Conservation (phyloP, 345 rosid species). For the Gossypium australe region DNA sequence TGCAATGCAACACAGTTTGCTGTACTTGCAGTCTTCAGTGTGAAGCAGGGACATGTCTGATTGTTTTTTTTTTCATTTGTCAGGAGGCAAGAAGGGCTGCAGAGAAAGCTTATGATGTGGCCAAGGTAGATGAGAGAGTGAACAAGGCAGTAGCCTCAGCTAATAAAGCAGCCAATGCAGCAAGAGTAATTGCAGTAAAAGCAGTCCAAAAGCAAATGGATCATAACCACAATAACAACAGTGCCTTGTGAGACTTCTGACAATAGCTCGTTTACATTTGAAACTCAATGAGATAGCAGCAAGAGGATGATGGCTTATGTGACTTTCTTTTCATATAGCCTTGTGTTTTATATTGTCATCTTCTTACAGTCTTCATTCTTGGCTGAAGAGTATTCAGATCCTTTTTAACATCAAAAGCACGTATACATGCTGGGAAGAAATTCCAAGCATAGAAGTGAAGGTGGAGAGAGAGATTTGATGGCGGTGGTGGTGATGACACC, state of each 20-base stretch:
- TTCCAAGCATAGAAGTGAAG: background rate
- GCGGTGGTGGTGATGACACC: background rate
- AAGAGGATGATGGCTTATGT: constrained; percentile 10
- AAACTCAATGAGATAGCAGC: background rate
- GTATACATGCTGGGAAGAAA: background rate
- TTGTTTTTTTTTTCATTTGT: constrained; percentile 6
- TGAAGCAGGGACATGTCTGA: background rate
- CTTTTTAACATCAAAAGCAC: background rate
- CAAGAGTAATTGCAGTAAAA: constrained; percentile 75
- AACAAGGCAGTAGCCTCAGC: constrained; percentile 80
- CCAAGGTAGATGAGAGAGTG: constrained; percentile 89
- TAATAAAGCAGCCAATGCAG: constrained; percentile 82
- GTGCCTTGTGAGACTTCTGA: constrained; percentile 29
- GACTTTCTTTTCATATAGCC: constrained; percentile 14
- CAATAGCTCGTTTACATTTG: background rate
- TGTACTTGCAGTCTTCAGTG: background rate
- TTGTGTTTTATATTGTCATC: constrained; percentile 6
- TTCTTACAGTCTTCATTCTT: constrained; percentile 14
- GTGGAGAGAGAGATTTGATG: background rate
- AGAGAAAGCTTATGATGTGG: constrained; percentile 76
- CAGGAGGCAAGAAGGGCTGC: constrained; percentile 86
- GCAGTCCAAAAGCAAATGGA: constrained; percentile 77
- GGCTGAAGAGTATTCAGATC: constrained; percentile 4
- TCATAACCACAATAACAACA: constrained; percentile 34
- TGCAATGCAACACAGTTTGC: background rate